A percentile compares a stretch with the other conserved stretches of the same genome.
phyloP scores from a whole-genome alignment of 495 filamentous ascomycete genomes.

The Trichoderma erinaceum region DNA sequence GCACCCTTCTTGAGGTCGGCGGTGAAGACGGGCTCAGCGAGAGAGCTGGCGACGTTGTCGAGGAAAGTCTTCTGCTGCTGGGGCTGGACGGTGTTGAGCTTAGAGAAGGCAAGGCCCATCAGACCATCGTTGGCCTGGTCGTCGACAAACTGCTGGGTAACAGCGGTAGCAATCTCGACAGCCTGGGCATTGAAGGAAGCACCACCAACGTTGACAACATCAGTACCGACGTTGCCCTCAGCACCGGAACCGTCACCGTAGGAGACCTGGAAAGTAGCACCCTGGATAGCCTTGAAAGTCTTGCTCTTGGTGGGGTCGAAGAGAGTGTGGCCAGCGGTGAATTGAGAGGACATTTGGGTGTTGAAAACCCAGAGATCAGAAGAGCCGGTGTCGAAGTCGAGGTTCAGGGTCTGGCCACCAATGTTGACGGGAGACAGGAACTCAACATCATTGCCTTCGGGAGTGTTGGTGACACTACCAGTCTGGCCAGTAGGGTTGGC shows the following conservation, averaged over 20 bases:
- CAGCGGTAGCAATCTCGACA: slow-evolving; percentile 59
- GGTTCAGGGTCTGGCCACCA: slow-evolving; percentile 55
- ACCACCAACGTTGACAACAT: slow-evolving; percentile 59
- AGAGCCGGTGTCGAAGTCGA: slow-evolving; percentile 73
- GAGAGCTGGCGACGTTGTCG: slow-evolving; percentile 55
- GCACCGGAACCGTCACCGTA: slow-evolving; percentile 66
- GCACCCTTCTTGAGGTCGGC: slow-evolving; percentile 60
- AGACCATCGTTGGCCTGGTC: slow-evolving; percentile 54
- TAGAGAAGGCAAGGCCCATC: slow-evolving; percentile 72
- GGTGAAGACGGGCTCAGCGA: slow-evolving; percentile 64
- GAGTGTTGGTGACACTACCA: slow-evolving; percentile 44
- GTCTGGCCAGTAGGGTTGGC: slow-evolving; percentile 36
- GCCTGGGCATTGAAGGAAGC: slow-evolving; percentile 57
- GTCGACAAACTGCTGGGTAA: slow-evolving; percentile 52
- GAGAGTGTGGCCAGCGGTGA: slow-evolving; percentile 46
- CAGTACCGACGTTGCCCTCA: slow-evolving; percentile 59
- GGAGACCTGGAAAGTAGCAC: slow-evolving; percentile 30
- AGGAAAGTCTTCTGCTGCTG: slow-evolving; percentile 65
- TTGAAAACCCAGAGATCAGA: slow-evolving; percentile 61
- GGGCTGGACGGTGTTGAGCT: slow-evolving; percentile 65
- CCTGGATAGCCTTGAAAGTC: slow-evolving; percentile 31
- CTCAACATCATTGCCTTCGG: slow-evolving; percentile 52
- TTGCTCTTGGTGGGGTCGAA: slow-evolving; percentile 50
- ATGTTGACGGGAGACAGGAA: slow-evolving; percentile 66
- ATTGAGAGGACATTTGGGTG: slow-evolving; percentile 23